These are phyloP conservation scores for Aspergillus sojae DNA, from an alignment of 2,329 filamentous ascomycete genomes.

Conservation along the genomic window DNA sequence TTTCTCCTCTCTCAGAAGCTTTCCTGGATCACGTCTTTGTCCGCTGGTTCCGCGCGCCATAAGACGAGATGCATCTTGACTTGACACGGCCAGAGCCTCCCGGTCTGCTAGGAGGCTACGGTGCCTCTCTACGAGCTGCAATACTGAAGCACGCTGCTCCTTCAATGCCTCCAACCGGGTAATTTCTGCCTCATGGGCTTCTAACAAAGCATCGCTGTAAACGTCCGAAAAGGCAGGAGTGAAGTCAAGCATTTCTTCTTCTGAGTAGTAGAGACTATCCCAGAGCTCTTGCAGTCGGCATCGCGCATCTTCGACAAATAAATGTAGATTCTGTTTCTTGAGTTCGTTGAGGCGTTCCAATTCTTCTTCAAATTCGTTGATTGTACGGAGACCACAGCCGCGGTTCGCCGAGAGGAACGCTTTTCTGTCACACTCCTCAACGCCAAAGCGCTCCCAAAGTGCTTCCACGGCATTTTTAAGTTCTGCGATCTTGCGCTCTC, in stretches of 20 bases:
- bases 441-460: conserved; percentile 84
- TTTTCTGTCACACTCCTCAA: conserved; percentile 82
- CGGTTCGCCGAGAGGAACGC: conserved; percentile 83
- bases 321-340: conserved; percentile 90
- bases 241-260: conserved; percentile 98
- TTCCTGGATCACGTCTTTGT: conserved; percentile 90
- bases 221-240: conserved; percentile 96
- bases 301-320: conserved; percentile 94
- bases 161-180: conserved; percentile 75
- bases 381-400: conserved; percentile 85
- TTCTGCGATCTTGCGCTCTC: conserved; percentile 77
- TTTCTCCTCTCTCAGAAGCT: conserved; percentile 93
- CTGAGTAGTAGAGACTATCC: conserved; percentile 91
- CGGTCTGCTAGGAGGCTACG: conserved; percentile 80
- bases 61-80: conserved; percentile 90
- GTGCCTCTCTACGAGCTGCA: conserved; percentile 82
- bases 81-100: conserved; percentile 83
- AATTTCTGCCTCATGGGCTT: conserved; percentile 93
- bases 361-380: conserved; percentile 96
- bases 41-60: conserved; percentile 91
- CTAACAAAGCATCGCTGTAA: conserved; percentile 91
- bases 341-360: conserved; percentile 82
- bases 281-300: conserved; percentile 91
- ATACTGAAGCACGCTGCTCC: conserved; percentile 82
- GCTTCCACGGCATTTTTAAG: conserved; percentile 76